Evolutionary conservation across 331 rosid genomes (phyloP).

Genomic region (Rhamnella rubrinervis): DNA sequence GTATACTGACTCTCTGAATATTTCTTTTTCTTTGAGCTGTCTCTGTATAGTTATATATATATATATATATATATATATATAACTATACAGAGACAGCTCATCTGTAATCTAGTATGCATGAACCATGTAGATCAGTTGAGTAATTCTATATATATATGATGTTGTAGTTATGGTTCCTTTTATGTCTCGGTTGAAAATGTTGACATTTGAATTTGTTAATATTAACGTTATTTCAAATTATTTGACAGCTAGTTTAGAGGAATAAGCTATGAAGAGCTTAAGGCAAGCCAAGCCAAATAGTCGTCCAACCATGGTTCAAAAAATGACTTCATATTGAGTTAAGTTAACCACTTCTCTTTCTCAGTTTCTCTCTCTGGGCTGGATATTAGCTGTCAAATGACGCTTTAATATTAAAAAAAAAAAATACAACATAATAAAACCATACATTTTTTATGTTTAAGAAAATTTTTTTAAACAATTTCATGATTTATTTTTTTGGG

Average conservation of each 20-base stretch:
- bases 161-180: too few species aligned
- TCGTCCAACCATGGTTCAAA: constrained; percentile 29
- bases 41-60: too few species aligned
- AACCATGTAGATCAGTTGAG: too few species aligned
- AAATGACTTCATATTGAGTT: constrained; percentile 22
- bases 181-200: too few species aligned
- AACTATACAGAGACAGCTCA: too few species aligned
- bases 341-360: constrained; percentile 6
- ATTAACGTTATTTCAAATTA: neutral
- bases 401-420: constrained; percentile 1
- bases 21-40: too few species aligned
- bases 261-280: neutral
- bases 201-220: too few species aligned
- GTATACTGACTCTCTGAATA: too few species aligned
- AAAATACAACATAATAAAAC: neutral
- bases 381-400: constrained; percentile 82
- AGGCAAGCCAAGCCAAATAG: neutral
- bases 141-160: too few species aligned
- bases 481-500: neutral
- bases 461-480: neutral
- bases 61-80: too few species aligned
- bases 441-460: neutral
- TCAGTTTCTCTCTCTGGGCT: constrained; percentile 30
- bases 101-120: too few species aligned
- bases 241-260: neutral